Evolutionary conservation across 2,329 filamentous ascomycete species (phyloP).

Genomic region (Paracorniculantispora psalliotae): DNA sequence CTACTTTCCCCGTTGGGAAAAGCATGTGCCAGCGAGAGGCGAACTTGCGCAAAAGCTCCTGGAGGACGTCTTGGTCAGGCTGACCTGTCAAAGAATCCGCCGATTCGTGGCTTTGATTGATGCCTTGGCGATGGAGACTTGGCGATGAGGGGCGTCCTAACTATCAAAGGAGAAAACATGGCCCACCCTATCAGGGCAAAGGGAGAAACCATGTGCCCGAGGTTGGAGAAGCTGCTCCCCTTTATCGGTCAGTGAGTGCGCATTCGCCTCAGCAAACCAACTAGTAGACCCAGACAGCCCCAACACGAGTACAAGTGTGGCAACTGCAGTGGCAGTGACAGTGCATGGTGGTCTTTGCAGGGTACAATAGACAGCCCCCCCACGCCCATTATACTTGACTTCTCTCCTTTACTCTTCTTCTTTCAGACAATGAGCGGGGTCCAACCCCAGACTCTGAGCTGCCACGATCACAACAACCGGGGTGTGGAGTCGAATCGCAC

Average conservation of each 20-base stretch:
- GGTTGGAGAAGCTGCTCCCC: too few relatives aligned
- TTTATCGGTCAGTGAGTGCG: too few relatives aligned
- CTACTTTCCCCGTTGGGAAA: neutral
- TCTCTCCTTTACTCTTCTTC: neutral
- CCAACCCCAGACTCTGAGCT: neutral
- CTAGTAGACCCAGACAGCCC: too few relatives aligned
- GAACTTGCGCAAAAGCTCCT: neutral
- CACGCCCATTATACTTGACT: neutral
- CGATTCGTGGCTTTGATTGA: conserved; percentile 2
- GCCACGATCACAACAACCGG: neutral
- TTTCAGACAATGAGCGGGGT: neutral
- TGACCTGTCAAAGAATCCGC: neutral
- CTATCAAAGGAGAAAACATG: neutral
- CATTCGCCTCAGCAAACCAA: too few relatives aligned
- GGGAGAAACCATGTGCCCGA: too few relatives aligned
- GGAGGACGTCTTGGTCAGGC: neutral
- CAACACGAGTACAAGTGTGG: too few relatives aligned
- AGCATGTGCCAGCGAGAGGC: too few relatives aligned
- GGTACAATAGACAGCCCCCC: too few relatives aligned
- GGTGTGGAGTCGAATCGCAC: neutral
- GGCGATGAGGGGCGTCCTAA: neutral
- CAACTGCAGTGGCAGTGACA: too few relatives aligned
- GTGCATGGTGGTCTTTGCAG: too few relatives aligned
- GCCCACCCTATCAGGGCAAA: neutral
- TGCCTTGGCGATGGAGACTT: conserved; percentile 3